Conservation (phyloP, 78 protist genomes). For the Planoprotostelium fungivorum region DNA sequence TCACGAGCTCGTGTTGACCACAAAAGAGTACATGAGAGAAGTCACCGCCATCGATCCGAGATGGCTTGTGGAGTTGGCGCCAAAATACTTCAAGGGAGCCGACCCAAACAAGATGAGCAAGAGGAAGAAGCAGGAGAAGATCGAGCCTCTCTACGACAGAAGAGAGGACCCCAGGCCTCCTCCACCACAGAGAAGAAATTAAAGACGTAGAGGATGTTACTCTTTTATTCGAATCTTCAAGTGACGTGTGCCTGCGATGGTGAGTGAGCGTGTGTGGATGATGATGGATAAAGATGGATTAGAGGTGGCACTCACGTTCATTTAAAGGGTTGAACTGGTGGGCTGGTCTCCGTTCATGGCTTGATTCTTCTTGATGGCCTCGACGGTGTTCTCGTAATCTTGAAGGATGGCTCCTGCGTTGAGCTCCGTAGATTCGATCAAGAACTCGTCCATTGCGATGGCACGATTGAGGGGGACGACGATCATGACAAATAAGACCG, state of each 20-base stretch:
- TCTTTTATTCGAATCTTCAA: no score
- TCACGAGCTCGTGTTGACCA: slow-evolving; percentile 92
- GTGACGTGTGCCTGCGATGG: no score
- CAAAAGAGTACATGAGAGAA: slow-evolving; percentile 98
- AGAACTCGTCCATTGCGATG: neutral
- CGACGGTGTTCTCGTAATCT: neutral
- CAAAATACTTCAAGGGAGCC: slow-evolving; percentile 75
- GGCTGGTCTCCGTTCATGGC: no score
- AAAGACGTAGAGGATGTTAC: neutral
- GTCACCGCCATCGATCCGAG: slow-evolving; percentile 87
- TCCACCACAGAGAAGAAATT: no score
- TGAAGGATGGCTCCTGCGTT: neutral
- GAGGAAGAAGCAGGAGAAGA: slow-evolving; percentile 79
- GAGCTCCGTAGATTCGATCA: neutral
- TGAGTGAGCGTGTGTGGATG: no score
- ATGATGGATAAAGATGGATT: no score
- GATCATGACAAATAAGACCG: neutral
- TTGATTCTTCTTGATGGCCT: no score
- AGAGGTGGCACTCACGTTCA: no score
- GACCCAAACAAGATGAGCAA: slow-evolving; percentile 81
- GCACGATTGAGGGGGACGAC: neutral
- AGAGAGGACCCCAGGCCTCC: slow-evolving; percentile 76
- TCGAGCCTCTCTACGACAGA: slow-evolving; percentile 91
- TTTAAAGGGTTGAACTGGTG: no score
- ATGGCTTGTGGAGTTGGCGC: slow-evolving; percentile 96